Evolutionary conservation across 2,329 filamentous ascomycete genomes (phyloP), one percentile per base, ranked within the genome.

Genomic region (Stagonosporopsis rhizophila): DNA sequence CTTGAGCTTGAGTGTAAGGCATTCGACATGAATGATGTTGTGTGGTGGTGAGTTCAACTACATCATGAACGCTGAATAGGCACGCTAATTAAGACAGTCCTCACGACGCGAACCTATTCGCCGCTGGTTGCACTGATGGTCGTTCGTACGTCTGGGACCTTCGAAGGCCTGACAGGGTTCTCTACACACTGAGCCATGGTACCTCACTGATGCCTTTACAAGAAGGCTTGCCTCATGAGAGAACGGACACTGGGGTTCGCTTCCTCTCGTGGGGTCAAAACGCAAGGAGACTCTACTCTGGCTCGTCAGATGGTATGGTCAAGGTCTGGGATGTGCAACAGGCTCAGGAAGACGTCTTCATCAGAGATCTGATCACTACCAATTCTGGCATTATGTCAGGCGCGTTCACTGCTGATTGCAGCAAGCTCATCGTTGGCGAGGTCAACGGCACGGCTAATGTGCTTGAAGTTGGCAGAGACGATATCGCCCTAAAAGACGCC

Each of bases 91-190:
- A 6, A 9, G 69, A 66, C 52, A 78, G 77, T 52, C 80, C 80
- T 0, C 68, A 79, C 49, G 77, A 82, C 48, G 74, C 81, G 1
- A 78, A 80, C 34, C 76, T 86, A 51, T 74, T 87, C 12, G 82
- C 84, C 7, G 84, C 83, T 12, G 84, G 85, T 11, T 87, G 85
- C 59, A 88, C 86, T 0, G 80, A 87, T 68, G 84, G 85, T 2
- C 76, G 76, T 27, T 82, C 83, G 0, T 87, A 87, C 68, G 76
- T 88, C 5, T 88, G 85, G 85, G 86, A 88, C 66, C 69, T 77
- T 25, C 82, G 86, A 1, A 73, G 73, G 14, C 75, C 77, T 0
- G 72, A 79, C 32, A 58, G 68, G 15, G 74, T 81, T 9, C 66
- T 87, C 0, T 82, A 84, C 53, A 70, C 67, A 8, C 72, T 88